These are phyloP conservation scores for Pisolithus tinctorius DNA, from an alignment of 768 basidiomycete genomes.

Conservation along the genomic window DNA sequence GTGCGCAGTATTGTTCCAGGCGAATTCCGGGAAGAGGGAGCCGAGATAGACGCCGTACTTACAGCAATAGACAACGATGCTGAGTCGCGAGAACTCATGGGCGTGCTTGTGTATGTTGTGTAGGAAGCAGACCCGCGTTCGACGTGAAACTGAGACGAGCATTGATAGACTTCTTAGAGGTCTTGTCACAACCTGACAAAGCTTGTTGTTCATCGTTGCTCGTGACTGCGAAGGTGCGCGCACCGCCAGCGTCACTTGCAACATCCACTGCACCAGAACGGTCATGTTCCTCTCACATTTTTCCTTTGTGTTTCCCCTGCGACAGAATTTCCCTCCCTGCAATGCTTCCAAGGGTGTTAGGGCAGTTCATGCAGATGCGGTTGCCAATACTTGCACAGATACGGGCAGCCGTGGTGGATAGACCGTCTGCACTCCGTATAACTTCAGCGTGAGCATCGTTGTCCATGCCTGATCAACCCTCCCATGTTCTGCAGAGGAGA, in stretches of 20 bases:
- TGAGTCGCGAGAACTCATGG: constrained; percentile 82
- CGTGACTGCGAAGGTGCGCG: constrained; percentile 33
- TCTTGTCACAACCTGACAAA: constrained; percentile 49
- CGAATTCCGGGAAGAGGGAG: constrained; percentile 21
- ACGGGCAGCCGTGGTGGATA: constrained; percentile 68
- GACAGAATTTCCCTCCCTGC: constrained; percentile 31
- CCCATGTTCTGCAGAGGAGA: constrained; percentile 77
- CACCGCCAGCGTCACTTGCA: constrained; percentile 35
- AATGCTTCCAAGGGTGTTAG: constrained; percentile 67
- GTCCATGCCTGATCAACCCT: constrained; percentile 83
- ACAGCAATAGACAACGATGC: constrained; percentile 74
- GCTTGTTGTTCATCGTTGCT: constrained; percentile 55
- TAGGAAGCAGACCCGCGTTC: constrained; percentile 89
- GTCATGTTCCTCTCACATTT: constrained; percentile 43
- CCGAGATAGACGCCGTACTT: constrained; percentile 68
- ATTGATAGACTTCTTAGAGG: constrained; percentile 54
- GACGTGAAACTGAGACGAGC: constrained; percentile 71
- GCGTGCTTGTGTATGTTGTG: constrained; percentile 76
- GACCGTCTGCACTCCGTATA: constrained; percentile 85
- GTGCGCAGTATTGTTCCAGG: too few species aligned
- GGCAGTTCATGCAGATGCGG: constrained; percentile 50
- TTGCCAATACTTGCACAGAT: constrained; percentile 47
- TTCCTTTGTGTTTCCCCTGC: constrained; percentile 32
- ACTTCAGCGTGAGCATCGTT: constrained; percentile 88
- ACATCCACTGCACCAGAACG: constrained; percentile 29